Conservation (phyloP, 441 rosid genomes). For the Manihot esculenta region DNA sequence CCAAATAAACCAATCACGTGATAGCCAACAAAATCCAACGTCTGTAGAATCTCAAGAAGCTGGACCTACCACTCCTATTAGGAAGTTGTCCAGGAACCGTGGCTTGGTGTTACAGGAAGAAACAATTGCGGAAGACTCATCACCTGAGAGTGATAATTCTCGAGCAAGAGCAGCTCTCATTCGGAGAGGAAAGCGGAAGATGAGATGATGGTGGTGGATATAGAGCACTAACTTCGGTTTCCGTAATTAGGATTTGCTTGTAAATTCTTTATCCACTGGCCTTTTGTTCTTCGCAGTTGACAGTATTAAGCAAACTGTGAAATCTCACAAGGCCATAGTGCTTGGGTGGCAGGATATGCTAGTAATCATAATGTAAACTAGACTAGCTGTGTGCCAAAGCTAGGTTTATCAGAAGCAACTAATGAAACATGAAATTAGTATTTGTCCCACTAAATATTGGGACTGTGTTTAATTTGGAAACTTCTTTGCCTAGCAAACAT, state of each 20-base stretch:
- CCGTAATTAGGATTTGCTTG: no score
- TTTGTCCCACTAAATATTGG: no score
- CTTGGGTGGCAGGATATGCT: no score
- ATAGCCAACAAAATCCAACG: slow-evolving; percentile 6
- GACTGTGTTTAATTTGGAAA: no score
- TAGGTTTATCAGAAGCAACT: not conserved
- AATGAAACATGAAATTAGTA: not conserved
- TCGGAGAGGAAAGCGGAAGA: slow-evolving; percentile 20
- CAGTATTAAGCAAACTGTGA: no score
- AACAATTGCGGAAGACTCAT: slow-evolving; percentile 31
- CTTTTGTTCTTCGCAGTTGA: no score
- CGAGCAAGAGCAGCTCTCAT: slow-evolving; percentile 11
- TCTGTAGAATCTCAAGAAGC: slow-evolving; percentile 23
- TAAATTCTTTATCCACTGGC: no score
- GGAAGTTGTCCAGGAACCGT: slow-evolving; percentile 39
- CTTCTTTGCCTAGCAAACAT: no score
- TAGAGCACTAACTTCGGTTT: not conserved
- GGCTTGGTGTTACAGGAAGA: slow-evolving; percentile 35
- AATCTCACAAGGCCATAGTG: no score
- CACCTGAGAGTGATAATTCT: slow-evolving; percentile 14
- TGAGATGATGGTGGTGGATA: not conserved
- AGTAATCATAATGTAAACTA: no score
- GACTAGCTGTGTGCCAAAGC: not conserved
- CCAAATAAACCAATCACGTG: slow-evolving; percentile 22
- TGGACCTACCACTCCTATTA: slow-evolving; percentile 30